These are phyloP conservation scores for Rhodotorula sp. DNA, from an alignment of 1,284 basidiomycete genomes.

Conservation along the genomic window DNA sequence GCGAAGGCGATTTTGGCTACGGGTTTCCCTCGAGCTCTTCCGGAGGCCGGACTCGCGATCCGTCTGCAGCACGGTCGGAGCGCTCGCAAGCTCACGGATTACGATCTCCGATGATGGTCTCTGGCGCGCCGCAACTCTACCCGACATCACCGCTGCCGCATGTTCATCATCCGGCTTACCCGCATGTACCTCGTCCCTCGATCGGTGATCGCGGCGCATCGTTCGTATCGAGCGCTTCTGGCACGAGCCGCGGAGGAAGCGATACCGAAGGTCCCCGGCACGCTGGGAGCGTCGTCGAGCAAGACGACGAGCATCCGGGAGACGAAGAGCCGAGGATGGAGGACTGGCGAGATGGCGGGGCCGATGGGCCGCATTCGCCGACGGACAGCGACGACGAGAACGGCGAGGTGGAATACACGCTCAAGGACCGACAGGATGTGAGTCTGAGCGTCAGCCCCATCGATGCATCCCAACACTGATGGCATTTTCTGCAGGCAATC, in stretches of 20 bases:
- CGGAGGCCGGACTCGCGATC: slow-evolving; percentile 9
- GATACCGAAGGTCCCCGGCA: slow-evolving; percentile 12
- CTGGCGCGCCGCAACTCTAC: neutral
- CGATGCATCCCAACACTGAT: too few relatives aligned
- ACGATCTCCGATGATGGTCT: slow-evolving; percentile 4
- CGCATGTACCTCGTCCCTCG: slow-evolving; percentile 1
- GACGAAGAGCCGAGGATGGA: slow-evolving; percentile 42
- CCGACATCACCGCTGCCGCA: slow-evolving; percentile 14
- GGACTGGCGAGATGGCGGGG: slow-evolving; percentile 25
- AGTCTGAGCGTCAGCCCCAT: slow-evolving; percentile 33
- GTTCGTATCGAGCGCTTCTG: slow-evolving; percentile 33
- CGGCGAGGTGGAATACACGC: slow-evolving; percentile 78
- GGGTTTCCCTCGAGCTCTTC: slow-evolving; percentile 9
- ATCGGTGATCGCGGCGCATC: slow-evolving; percentile 23
- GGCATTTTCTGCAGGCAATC: too few relatives aligned
- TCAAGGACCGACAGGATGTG: slow-evolving; percentile 94
- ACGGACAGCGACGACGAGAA: slow-evolving; percentile 14
- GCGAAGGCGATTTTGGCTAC: slow-evolving; percentile 12
- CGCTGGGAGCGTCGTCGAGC: slow-evolving; percentile 40
- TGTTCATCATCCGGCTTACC: neutral
- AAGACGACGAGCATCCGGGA: slow-evolving; percentile 44
- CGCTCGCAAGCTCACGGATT: neutral
- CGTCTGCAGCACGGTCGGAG: slow-evolving; percentile 19
- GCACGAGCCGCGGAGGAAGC: slow-evolving; percentile 3
- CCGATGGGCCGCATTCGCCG: slow-evolving; percentile 19